phyloP scores from a whole-genome alignment of 352 stramenopile species.

The Aphanomyces cochlioides region DNA sequence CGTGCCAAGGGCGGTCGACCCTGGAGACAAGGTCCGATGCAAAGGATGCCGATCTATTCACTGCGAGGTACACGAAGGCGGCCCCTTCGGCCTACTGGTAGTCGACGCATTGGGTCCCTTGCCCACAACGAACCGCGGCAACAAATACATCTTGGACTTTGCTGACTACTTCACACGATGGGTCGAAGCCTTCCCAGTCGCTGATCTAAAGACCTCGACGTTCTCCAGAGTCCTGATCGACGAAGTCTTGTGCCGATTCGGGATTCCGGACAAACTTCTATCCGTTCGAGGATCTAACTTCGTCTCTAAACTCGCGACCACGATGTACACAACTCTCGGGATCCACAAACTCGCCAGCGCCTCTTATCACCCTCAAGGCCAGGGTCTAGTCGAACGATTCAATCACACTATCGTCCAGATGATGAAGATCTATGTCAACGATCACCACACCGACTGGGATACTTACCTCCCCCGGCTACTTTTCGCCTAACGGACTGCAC shows the following conservation, averaged over 20 bases:
- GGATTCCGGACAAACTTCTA: not conserved
- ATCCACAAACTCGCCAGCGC: not conserved
- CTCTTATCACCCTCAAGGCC: not conserved
- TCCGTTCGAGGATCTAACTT: not conserved
- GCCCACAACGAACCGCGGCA: not conserved
- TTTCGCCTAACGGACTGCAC: not conserved
- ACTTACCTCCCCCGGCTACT: not conserved
- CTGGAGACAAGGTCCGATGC: not conserved
- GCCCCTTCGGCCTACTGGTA: not conserved
- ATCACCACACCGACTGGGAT: not conserved
- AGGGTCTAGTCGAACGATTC: constrained; percentile 7
- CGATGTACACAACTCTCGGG: constrained; percentile 1
- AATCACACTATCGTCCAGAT: constrained; percentile 12
- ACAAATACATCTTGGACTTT: constrained; percentile 8
- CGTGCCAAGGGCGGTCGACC: constrained; percentile 3
- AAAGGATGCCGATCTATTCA: constrained; percentile 7
- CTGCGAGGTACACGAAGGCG: too few species aligned
- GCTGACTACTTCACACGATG: constrained; percentile 4
- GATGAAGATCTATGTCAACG: constrained; percentile 8
- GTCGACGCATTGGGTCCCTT: not conserved
- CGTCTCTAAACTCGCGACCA: not conserved
- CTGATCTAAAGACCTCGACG: not conserved
- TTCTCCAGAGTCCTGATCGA: constrained; percentile 6
- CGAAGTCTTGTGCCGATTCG: not conserved
- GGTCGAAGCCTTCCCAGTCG: not conserved